These are phyloP conservation scores for Pochonia chlamydosporia DNA, from an alignment of 2,329 filamentous ascomycete species.

Conservation along the genomic window DNA sequence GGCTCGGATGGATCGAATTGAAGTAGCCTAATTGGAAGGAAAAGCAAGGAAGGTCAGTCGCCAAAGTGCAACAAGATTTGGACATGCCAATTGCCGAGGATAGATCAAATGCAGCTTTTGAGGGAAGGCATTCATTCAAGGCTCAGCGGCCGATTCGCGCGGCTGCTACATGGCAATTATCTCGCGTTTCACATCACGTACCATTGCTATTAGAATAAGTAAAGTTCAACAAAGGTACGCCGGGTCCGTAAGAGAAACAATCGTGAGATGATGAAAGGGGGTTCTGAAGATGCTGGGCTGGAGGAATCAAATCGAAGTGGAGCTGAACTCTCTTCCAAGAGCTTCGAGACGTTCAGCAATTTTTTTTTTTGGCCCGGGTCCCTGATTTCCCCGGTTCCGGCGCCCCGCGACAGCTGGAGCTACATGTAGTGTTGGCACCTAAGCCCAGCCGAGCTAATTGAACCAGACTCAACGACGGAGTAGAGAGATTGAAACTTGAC, in stretches of 20 bases:
- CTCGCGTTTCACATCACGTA: too few species aligned
- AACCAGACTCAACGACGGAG: not conserved
- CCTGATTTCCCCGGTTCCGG: conserved; percentile 30
- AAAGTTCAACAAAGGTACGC: not conserved
- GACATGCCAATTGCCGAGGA: not conserved
- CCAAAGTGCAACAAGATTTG: not conserved
- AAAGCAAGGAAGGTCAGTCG: not conserved
- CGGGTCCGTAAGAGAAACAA: conserved; percentile 1
- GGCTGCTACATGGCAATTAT: too few species aligned
- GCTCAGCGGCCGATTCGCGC: too few species aligned
- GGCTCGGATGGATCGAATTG: conserved; percentile 91
- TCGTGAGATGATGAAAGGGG: conserved; percentile 1
- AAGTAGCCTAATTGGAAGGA: conserved; percentile 45
- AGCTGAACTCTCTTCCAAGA: conserved; percentile 33
- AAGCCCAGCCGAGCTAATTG: not conserved
- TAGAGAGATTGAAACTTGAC: not conserved
- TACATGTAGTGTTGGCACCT: not conserved
- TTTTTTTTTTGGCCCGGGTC: conserved; percentile 25
- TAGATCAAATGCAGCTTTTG: not conserved
- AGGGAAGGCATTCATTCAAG: not conserved
- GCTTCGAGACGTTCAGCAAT: conserved; percentile 35
- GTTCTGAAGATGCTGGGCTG: not conserved
- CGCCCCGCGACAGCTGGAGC: not conserved
- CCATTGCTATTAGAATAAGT: conserved; percentile 22
- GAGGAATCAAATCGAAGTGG: conserved; percentile 17